Evolutionary conservation across 202 grass and related monocot species (phyloP).

Genomic region (Hordeum pubiflorum): DNA sequence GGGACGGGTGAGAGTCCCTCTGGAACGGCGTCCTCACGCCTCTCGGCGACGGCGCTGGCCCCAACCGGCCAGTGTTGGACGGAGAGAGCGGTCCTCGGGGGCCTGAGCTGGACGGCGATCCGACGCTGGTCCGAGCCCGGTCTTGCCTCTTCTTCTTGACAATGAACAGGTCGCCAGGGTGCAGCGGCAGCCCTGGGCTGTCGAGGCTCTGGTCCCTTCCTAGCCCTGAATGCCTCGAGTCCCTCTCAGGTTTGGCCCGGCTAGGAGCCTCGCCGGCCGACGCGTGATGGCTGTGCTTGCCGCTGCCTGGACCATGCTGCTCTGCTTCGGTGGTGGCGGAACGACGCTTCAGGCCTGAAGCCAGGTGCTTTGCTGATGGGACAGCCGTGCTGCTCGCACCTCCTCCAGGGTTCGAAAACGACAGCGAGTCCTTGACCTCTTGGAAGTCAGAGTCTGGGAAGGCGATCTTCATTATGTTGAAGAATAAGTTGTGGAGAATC

Average conservation of each 20-base stretch:
- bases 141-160: constrained; percentile 95
- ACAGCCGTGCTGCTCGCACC: constrained; percentile 18
- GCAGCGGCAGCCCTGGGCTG: constrained; percentile 39
- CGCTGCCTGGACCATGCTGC: constrained; percentile 19
- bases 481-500: constrained; percentile 77
- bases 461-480: constrained; percentile 96
- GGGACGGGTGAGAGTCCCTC: constrained; percentile 51
- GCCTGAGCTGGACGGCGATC: constrained; percentile 61
- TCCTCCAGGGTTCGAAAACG: constrained; percentile 51
- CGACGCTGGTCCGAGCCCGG: constrained; percentile 41
- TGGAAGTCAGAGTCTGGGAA: constrained; percentile 92
- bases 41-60: constrained; percentile 43
- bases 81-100: constrained; percentile 46
- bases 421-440: constrained; percentile 50
- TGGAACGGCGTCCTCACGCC: constrained; percentile 44
- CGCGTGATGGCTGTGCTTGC: constrained; percentile 21
- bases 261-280: constrained; percentile 27
- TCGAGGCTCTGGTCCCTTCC: constrained; percentile 38
- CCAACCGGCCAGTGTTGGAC: constrained; percentile 40
- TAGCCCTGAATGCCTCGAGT: constrained; percentile 26
- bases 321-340: constrained; percentile 30
- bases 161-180: constrained; percentile 82
- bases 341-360: constrained; percentile 38
- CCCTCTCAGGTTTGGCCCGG: constrained; percentile 37
- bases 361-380: constrained; percentile 27